Base-by-base conservation (phyloP, 2,329 filamentous ascomycete species). In the Calonectria leucothoes region DNA sequence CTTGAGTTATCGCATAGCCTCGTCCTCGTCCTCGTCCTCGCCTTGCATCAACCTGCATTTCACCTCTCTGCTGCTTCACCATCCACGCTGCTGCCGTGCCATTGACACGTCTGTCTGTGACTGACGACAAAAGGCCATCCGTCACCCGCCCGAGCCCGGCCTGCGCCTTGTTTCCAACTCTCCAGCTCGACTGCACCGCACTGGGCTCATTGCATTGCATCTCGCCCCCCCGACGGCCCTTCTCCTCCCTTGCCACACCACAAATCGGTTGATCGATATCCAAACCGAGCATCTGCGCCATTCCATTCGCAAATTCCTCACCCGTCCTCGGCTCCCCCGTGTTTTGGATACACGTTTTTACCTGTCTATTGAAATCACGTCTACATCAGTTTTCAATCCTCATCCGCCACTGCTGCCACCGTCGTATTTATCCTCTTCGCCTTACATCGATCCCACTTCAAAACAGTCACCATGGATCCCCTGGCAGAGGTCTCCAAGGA, bases 11-110 rank as follows among this genome's bases (percentile, higher is more conserved):
- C 52, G 27, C 65, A 67, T 67, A 51, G 64, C 48, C 61, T 49
- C 64, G 63, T 59, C 55, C n/a, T 59, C 55, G 55, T 33, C 48
- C 61, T 49, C 64, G 63, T 59, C 55, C n/a, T 59, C 55, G 55
- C 55, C 55, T 33, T 59, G 55, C 55, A 39, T 59, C n/a, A 51
- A 66, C 17, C 48, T 49, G 64, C 42, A 66, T 49, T 42, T 52
- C 51, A 49, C 49, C 49, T 55, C 48, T 52, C 17, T 14, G 48
- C 64, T 33, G 39, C 25, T 6, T 48, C 29, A 42, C 37, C 59
- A n/a, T 39, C n/a, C 59, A 7, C 25, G 7, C 29, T 45, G 7
- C 29, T 45, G 37, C 27, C 25, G 51, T 39, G 51, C 65, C 65
- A 52, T 45, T 42, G 49, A 42, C 48, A 67, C 33, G 14, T 29